Evolutionary conservation across 768 basidiomycete genomes (phyloP), one percentile per base, ranked within the genome.

Genomic region (Pholiota microspora): DNA sequence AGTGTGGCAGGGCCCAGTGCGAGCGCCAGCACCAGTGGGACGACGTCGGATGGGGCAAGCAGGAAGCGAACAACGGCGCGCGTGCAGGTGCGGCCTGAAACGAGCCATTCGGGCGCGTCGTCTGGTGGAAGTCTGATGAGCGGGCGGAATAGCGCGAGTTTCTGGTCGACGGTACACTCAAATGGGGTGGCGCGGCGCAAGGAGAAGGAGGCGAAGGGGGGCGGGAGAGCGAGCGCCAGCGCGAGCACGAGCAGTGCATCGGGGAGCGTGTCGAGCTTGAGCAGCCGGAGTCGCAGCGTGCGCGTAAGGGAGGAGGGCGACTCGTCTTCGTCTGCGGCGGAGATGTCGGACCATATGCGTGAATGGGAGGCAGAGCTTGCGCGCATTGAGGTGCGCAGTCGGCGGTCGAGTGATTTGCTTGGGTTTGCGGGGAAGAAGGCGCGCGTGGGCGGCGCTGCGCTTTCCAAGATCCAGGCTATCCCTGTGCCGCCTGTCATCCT

Each of bases 291-390:
- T 70, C 55, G 73, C 76, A 42, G 73, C 82, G 63, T 71, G 75
- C 51, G 89, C 44, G 12, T 21, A 5, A 21, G 25, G 9, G 35
- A 35, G 18, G 44, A 10, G 21, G 27, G 13, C 10, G 52, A 29
- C 32, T 16, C 23, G 24, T 9, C 29, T n/a, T 21, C 32, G 25
- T 25, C 29, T 7, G 32, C 31, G 13, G 53, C 34, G 44, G 32
- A 31, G 34, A 35, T 24, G 40, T 62, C 69, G 54, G 62, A 71
- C 55, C 74, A 77, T 38, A 73, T 83, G 64, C 73, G 76, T 51
- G 89, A 85, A 59, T 92, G 90, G 89, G 90, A 92, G 68, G 83
- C 82, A 66, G 88, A 91, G 73, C 76, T 90, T 42, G 82, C 77
- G 56, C 77, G 81, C 57, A 89, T 91, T 59, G 89, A 90, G 70